A percentile compares a stretch with the other conserved stretches of the same genome.
Conservation (phyloP, 2,329 filamentous ascomycete species). For the Coniochaeta sp. region DNA sequence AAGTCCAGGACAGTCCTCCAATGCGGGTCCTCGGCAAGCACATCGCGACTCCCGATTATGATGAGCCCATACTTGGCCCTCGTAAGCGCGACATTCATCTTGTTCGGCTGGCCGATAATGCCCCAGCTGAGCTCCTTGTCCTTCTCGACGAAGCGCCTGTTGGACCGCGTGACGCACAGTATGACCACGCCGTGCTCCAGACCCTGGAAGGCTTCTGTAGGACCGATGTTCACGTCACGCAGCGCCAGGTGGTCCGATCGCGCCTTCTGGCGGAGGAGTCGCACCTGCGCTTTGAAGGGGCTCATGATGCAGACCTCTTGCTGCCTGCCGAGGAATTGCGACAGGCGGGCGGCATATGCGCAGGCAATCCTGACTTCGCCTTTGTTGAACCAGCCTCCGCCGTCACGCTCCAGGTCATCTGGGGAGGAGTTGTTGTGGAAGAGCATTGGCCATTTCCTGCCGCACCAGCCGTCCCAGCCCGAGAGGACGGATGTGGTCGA, state of each 20-base stretch:
- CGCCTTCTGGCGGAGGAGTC: conserved; percentile 7
- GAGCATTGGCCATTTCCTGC: conserved; percentile 11
- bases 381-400: conserved; percentile 13
- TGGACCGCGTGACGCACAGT: conserved; percentile 14
- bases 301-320: conserved; percentile 14
- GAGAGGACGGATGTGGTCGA: conserved; percentile 1
- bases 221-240: conserved; percentile 14
- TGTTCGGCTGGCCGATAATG: conserved; percentile 10
- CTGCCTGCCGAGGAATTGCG: conserved; percentile 5
- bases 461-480: conserved; percentile 11
- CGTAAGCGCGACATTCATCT: conserved; percentile 16
- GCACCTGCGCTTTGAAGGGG: conserved; percentile 16
- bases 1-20: conserved; percentile 10
- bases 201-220: conserved; percentile 16
- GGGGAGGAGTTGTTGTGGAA: conserved; percentile 12
- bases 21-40: conserved; percentile 9
- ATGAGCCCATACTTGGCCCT: conserved; percentile 14
- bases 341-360: conserved; percentile 8
- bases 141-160: conserved; percentile 10
- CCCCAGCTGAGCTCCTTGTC: conserved; percentile 14
- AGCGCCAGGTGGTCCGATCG: conserved; percentile 1
- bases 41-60: conserved; percentile 10
- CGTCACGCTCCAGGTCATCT: conserved; percentile 13
- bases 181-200: conserved; percentile 15
- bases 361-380: conserved; percentile 11